These are phyloP conservation scores for Fraxinus dipetala DNA, from an alignment of 305 asterid species.

Conservation along the genomic window DNA sequence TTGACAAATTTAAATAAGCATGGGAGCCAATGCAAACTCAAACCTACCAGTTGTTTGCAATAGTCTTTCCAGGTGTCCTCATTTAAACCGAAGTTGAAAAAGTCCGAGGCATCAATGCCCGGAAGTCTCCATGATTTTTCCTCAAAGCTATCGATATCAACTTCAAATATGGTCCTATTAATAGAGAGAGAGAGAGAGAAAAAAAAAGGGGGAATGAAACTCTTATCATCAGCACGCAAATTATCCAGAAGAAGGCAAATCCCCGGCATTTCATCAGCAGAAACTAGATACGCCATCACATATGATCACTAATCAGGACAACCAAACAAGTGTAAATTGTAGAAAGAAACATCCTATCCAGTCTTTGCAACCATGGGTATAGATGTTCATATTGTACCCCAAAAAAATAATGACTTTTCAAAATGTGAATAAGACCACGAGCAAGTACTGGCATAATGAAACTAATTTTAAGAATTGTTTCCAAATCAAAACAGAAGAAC, in stretches of 20 bases:
- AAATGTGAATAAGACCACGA: neutral
- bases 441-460: neutral
- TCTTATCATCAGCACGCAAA: slow-evolving; percentile 13
- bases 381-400: neutral
- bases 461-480: neutral
- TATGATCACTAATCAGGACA: neutral
- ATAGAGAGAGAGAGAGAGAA: neutral
- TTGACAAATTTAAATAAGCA: neutral
- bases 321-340: slow-evolving; percentile 5
- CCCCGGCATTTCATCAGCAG: slow-evolving; percentile 7
- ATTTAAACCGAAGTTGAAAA: slow-evolving; percentile 81
- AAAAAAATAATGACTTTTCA: neutral
- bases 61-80: slow-evolving; percentile 95
- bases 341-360: neutral
- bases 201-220: neutral
- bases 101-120: slow-evolving; percentile 73
- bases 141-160: slow-evolving; percentile 89
- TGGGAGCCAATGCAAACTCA: slow-evolving; percentile 1
- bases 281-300: neutral
- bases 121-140: slow-evolving; percentile 92
- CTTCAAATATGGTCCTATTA: slow-evolving; percentile 93
- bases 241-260: neutral
- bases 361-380: neutral
- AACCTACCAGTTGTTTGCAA: slow-evolving; percentile 86
- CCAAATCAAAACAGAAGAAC: neutral